These are phyloP conservation scores for Carallia brachiata DNA, from an alignment of 345 rosid species.

Conservation along the genomic window DNA sequence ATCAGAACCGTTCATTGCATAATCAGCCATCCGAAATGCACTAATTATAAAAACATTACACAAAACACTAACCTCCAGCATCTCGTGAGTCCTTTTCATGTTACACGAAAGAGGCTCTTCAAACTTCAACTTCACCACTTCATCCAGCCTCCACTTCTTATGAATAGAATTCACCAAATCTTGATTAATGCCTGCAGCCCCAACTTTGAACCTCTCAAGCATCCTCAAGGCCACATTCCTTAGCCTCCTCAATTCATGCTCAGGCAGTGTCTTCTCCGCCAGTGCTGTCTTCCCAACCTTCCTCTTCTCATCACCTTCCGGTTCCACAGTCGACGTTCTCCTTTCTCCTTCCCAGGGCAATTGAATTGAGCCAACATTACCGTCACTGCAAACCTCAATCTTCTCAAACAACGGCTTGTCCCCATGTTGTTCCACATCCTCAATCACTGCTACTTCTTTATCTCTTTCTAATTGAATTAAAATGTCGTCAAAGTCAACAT, in stretches of 20 bases:
- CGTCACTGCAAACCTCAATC: neutral
- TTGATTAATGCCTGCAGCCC: constrained; percentile 71
- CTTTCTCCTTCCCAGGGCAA: constrained; percentile 35
- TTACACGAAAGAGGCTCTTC: constrained; percentile 61
- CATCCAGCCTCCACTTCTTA: constrained; percentile 74
- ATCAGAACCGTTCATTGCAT: constrained; percentile 3
- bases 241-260: constrained; percentile 68
- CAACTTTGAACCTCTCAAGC: constrained; percentile 81
- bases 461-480: constrained; percentile 1
- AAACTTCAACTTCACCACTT: constrained; percentile 83
- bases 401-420: constrained; percentile 2
- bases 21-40: neutral
- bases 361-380: constrained; percentile 16
- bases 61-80: constrained; percentile 64
- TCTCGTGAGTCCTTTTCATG: constrained; percentile 82
- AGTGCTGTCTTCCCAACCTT: constrained; percentile 45
- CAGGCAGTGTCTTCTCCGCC: constrained; percentile 64
- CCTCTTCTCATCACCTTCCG: constrained; percentile 25
- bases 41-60: neutral
- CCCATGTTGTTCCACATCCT: constrained; percentile 11
- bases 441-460: constrained; percentile 9
- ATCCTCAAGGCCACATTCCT: constrained; percentile 74
- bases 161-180: constrained; percentile 68
- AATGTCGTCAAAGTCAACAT: constrained; percentile 6
- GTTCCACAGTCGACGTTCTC: constrained; percentile 14